Evolutionary conservation across 352 stramenopile species (phyloP).

Genomic region (Globisporangium carolinianum): DNA sequence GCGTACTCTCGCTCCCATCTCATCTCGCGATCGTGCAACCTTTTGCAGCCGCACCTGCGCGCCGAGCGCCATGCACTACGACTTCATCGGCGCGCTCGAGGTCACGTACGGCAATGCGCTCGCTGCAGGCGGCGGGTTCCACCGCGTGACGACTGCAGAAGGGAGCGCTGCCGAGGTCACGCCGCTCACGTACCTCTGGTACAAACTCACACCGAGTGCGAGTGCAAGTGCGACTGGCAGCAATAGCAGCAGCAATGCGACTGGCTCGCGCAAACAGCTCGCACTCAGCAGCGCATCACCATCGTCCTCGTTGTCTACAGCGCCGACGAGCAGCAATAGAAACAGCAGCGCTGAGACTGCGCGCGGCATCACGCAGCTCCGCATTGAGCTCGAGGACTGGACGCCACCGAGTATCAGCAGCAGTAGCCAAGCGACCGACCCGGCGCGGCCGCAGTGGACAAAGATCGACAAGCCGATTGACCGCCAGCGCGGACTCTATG

Average conservation of each 20-base stretch:
- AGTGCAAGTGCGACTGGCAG: neutral
- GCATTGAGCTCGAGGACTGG: slow-evolving; percentile 29
- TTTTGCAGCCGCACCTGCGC: too few species aligned
- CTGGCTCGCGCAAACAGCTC: slow-evolving; percentile 7
- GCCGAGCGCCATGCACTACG: slow-evolving; percentile 43
- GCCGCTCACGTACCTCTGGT: slow-evolving; percentile 83
- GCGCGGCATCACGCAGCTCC: slow-evolving; percentile 47
- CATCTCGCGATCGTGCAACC: too few species aligned
- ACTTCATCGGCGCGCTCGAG: slow-evolving; percentile 66
- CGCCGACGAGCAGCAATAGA: neutral
- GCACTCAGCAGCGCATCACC: neutral
- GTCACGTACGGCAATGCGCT: slow-evolving; percentile 86
- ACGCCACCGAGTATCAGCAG: slow-evolving; percentile 3
- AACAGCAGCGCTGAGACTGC: slow-evolving; percentile 1
- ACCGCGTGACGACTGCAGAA: slow-evolving; percentile 73
- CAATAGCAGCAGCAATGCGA: neutral
- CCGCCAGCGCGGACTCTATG: slow-evolving; percentile 41
- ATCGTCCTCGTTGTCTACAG: neutral
- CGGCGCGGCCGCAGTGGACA: slow-evolving; percentile 21
- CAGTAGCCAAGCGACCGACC: slow-evolving; percentile 1
- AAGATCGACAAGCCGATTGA: slow-evolving; percentile 77
- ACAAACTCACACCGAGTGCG: slow-evolving; percentile 30
- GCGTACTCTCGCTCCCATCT: too few species aligned
- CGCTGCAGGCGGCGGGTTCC: slow-evolving; percentile 66
- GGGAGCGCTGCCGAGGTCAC: slow-evolving; percentile 72